Conservation (phyloP, 345 rosid species). For the Eucalyptus polybractea region DNA sequence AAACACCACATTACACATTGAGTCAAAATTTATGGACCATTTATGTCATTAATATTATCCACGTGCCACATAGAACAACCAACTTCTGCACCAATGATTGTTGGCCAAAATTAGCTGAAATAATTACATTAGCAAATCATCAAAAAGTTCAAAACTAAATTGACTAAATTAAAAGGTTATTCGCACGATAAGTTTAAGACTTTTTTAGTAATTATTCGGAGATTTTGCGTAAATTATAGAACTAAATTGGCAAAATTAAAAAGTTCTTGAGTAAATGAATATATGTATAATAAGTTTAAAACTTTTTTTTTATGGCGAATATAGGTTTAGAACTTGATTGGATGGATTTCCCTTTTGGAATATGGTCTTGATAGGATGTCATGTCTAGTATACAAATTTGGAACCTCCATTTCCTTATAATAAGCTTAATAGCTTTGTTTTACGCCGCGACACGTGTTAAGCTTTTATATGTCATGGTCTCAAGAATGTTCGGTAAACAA, state of each 20-base stretch:
- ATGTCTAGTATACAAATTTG: not conserved
- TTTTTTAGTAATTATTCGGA: not conserved
- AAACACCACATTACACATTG: too few relatives aligned
- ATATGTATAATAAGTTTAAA: not conserved
- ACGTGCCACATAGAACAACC: rapidly evolving
- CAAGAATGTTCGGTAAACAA: not conserved
- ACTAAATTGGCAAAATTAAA: not conserved
- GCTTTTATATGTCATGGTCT: not conserved
- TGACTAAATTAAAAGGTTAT: too few relatives aligned
- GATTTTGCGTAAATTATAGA: not conserved
- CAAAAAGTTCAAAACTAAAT: not conserved
- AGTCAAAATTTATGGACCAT: too few relatives aligned
- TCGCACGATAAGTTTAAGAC: not conserved
- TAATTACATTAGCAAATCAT: not conserved
- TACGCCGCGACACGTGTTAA: rapidly evolving
- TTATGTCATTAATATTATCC: not conserved
- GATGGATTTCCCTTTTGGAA: not conserved
- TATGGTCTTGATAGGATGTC: not conserved
- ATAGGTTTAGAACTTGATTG: not conserved
- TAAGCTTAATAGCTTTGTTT: not conserved
- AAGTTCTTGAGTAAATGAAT: not conserved
- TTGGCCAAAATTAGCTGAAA: not conserved
- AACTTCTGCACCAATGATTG: rapidly evolving
- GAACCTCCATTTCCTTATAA: not conserved
- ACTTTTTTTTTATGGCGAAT: rapidly evolving